Evolutionary conservation across 2,329 filamentous ascomycete genomes (phyloP).

Genomic region (Dichotomopilus funicola): DNA sequence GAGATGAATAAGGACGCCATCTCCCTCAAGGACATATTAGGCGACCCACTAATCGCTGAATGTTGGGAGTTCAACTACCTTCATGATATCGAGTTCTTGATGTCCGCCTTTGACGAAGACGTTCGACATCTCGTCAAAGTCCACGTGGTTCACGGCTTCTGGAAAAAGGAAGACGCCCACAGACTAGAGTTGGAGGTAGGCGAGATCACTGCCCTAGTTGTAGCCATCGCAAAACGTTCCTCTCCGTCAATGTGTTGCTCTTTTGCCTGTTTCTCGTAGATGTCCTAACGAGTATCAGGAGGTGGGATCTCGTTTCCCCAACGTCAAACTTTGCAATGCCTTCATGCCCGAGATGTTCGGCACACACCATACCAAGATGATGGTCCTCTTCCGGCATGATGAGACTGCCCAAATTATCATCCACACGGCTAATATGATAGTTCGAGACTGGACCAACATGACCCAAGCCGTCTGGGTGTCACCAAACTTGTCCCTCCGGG

Average conservation of each 20-base stretch:
- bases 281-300: slow-evolving; percentile 39
- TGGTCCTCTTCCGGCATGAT: slow-evolving; percentile 74
- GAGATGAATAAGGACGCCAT: slow-evolving; percentile 59
- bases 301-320: slow-evolving; percentile 53
- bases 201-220: neutral
- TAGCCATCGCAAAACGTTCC: neutral
- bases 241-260: neutral
- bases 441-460: slow-evolving; percentile 81
- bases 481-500: slow-evolving; percentile 54
- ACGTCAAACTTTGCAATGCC: slow-evolving; percentile 65
- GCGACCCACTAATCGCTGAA: slow-evolving; percentile 66
- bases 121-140: slow-evolving; percentile 43
- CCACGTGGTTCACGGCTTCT: slow-evolving; percentile 55
- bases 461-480: slow-evolving; percentile 78
- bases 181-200: slow-evolving; percentile 52
- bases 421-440: slow-evolving; percentile 89
- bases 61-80: slow-evolving; percentile 67
- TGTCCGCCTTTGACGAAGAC: slow-evolving; percentile 48
- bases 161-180: slow-evolving; percentile 60
- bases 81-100: slow-evolving; percentile 52
- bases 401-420: slow-evolving; percentile 72
- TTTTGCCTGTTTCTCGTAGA: neutral
- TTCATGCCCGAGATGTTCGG: slow-evolving; percentile 80
- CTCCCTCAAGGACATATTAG: slow-evolving; percentile 59
- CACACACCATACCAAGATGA: slow-evolving; percentile 83